These are phyloP conservation scores for Pseudonitzschia multiseries DNA, from an alignment of 108 stramenopile genomes.

Conservation along the genomic window DNA sequence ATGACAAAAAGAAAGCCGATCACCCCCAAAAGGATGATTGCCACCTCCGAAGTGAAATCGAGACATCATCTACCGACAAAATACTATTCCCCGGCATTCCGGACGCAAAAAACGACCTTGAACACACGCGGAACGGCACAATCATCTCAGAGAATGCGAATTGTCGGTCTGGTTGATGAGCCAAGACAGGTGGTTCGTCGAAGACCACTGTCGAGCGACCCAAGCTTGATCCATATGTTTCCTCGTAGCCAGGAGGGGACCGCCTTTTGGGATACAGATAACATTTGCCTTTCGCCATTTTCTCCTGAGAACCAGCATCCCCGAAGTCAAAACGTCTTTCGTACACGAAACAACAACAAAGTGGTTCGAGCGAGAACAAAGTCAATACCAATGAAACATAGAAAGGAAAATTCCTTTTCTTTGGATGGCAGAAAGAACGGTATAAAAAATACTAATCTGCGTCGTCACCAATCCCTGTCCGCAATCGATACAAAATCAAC, in stretches of 20 bases:
- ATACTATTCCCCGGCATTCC: neutral
- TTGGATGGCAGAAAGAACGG: neutral
- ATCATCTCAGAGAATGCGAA: neutral
- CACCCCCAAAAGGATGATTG: neutral
- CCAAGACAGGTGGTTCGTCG: constrained; percentile 10
- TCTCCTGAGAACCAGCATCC: neutral
- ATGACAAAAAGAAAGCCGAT: neutral
- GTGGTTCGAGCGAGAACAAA: neutral
- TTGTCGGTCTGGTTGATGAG: neutral
- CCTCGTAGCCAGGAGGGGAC: neutral
- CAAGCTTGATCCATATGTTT: neutral
- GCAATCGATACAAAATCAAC: constrained; percentile 3
- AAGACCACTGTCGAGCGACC: neutral
- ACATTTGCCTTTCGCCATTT: neutral
- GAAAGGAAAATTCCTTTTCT: neutral
- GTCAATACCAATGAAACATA: neutral
- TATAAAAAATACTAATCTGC: neutral
- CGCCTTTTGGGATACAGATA: neutral
- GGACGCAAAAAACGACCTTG: neutral
- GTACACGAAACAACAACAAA: neutral
- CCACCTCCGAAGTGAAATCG: neutral
- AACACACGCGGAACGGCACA: neutral
- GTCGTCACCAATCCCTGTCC: constrained; percentile 12
- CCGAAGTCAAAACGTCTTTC: constrained; percentile 18
- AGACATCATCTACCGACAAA: neutral